Conservation (phyloP, 176 grass and related monocot genomes). For the Otatea glauca region DNA sequence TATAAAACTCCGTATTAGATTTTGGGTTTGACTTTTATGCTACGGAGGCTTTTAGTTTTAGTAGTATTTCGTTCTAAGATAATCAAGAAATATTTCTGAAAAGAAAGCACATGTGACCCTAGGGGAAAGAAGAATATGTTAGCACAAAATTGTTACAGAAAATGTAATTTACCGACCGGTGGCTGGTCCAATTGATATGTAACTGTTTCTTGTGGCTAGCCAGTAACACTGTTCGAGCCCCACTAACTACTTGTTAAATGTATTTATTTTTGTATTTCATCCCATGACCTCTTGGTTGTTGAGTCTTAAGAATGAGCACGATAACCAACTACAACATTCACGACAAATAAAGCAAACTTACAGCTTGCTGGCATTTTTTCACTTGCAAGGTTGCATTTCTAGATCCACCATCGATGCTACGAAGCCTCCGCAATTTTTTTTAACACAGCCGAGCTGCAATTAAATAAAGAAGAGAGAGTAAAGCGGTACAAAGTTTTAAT, state of each 20-base stretch:
- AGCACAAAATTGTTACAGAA: neutral
- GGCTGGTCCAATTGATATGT: neutral
- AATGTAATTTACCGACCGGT: neutral
- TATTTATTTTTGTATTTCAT: neutral
- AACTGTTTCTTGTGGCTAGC: neutral
- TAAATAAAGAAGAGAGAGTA: too few relatives aligned
- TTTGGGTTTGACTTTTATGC: neutral
- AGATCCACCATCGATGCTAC: too few relatives aligned
- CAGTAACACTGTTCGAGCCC: too few relatives aligned
- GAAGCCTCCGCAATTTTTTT: too few relatives aligned
- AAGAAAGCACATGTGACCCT: neutral
- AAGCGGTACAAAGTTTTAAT: too few relatives aligned
- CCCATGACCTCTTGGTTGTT: neutral
- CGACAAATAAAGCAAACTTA: too few relatives aligned
- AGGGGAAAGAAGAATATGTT: neutral
- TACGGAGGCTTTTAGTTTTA: neutral
- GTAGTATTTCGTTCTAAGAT: neutral
- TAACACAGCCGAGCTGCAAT: too few relatives aligned
- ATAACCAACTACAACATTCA: too few relatives aligned
- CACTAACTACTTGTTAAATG: too few relatives aligned
- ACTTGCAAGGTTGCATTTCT: too few relatives aligned
- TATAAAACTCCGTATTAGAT: constrained; percentile 13
- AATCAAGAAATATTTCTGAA: neutral
- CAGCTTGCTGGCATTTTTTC: too few relatives aligned
- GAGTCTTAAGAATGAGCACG: too few relatives aligned